These are phyloP conservation scores for Ustilago cynodontis DNA, from an alignment of 1,284 basidiomycete species.

Conservation along the genomic window DNA sequence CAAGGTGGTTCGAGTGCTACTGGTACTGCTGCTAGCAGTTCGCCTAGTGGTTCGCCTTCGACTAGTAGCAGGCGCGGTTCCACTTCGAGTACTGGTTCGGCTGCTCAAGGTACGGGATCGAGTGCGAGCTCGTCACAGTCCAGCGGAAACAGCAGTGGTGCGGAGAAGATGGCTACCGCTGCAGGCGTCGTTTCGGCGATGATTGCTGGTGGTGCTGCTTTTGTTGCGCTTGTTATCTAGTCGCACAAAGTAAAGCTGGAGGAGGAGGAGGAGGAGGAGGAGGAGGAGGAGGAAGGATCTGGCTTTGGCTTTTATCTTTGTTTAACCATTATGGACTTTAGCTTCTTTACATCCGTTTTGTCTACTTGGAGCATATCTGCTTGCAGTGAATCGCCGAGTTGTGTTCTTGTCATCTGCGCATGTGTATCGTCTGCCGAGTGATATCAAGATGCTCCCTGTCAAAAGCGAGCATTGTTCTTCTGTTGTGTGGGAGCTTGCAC, in stretches of 20 bases:
- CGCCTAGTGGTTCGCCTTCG: background rate
- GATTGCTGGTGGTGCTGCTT: constrained; percentile 24
- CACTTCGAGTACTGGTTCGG: constrained; percentile 8
- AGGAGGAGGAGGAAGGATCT: background rate
- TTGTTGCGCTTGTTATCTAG: constrained; percentile 22
- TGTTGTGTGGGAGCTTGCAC: constrained; percentile 4
- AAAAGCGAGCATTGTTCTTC: background rate
- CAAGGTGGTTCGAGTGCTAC: constrained; percentile 22
- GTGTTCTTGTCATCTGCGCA: background rate
- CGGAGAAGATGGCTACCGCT: background rate
- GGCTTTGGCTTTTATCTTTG: background rate
- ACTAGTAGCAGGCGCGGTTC: constrained; percentile 12
- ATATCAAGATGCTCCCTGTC: too few species aligned
- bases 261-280: too few species aligned
- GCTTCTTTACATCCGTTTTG: background rate
- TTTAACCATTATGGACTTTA: background rate
- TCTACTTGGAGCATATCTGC: background rate
- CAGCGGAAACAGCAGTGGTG: constrained; percentile 8
- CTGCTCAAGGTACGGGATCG: background rate
- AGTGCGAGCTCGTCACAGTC: constrained; percentile 4
- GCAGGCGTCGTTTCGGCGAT: constrained; percentile 17
- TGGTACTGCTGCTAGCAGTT: constrained; percentile 13
- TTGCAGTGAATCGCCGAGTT: background rate
- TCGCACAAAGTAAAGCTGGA: background rate
- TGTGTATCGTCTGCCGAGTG: background rate